These are phyloP conservation scores for Fragilaria crotonensis DNA, from an alignment of 108 stramenopile genomes.

Conservation along the genomic window DNA sequence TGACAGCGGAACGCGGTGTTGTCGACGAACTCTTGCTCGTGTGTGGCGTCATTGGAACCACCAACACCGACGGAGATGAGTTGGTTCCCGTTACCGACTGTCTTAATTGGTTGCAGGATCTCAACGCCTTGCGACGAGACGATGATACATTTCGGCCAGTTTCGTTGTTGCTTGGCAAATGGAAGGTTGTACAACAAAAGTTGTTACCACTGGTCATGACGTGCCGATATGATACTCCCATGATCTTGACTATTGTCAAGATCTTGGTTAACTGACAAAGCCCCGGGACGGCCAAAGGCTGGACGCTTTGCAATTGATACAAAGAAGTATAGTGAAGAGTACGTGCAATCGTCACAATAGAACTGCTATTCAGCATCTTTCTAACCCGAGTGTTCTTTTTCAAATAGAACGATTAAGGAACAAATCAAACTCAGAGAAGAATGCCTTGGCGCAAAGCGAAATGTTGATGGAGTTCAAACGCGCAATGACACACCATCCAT, in stretches of 20 bases:
- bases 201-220: slow-evolving; percentile 66
- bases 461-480: slow-evolving; percentile 76
- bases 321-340: slow-evolving; percentile 14
- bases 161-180: slow-evolving; percentile 62
- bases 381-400: neutral
- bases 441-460: slow-evolving; percentile 70
- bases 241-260: slow-evolving; percentile 78
- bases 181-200: slow-evolving; percentile 79
- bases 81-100: slow-evolving; percentile 79
- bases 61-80: slow-evolving; percentile 15
- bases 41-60: slow-evolving; percentile 80
- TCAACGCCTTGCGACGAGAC: slow-evolving; percentile 79
- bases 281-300: slow-evolving; percentile 63
- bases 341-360: neutral
- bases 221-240: slow-evolving; percentile 69
- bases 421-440: slow-evolving; percentile 74
- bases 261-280: slow-evolving; percentile 86
- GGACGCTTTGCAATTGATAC: slow-evolving; percentile 65
- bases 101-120: slow-evolving; percentile 81
- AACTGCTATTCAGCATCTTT: neutral
- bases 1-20: slow-evolving; percentile 63
- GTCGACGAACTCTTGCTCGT: slow-evolving; percentile 80
- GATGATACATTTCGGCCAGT: slow-evolving; percentile 76
- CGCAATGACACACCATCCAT: slow-evolving; percentile 46
- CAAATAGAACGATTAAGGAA: slow-evolving; percentile 38